Evolutionary conservation across 2,329 filamentous ascomycete species (phyloP), one percentile per base, ranked within the genome.

Genomic region (Pyrenophora seminiperda): DNA sequence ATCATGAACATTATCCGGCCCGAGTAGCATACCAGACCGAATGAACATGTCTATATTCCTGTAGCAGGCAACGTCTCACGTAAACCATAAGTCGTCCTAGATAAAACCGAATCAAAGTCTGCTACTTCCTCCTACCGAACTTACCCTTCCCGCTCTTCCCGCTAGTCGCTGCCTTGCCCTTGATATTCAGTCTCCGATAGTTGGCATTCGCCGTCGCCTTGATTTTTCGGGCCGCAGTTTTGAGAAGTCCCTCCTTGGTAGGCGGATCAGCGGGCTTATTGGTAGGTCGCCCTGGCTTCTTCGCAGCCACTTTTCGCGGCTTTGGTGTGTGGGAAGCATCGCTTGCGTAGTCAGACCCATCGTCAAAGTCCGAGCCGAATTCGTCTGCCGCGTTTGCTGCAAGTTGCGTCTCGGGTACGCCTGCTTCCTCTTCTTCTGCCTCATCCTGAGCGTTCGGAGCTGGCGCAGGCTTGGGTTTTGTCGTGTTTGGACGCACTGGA

Each of bases 111-210:
- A 47, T 41, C 27, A 31, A 39, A 10, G n/a, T 31, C 42, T 19
- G 5, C 39, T 50, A 68, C 53, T 62, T 61, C 51, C 65, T 65
- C 33, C 63, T 60, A 15, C 77, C 74, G 57, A 71, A 72, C 50
- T 71, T 68, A 2, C 77, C 76, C 40, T 73, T 75, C 15, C 71
- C 72, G 39, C 63, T 62, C 39, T 73, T 75, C 15, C 71, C 72
- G 39, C 63, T 62, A 11, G 47, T 66, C 54, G 68, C 70, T 33
- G 74, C 76, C 62, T 79, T 77, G 53, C 76, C 76, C 67, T 78
- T 80, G 65, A 81, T 80, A 53, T 81, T 81, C 22, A 81, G 71
- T 52, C 63, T 70, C 14, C 75, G 70, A 56, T 75, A 80, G 47
- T 81, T 81, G 18, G 77, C 74, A 59, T 80, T 75, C 19, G 76